These are phyloP conservation scores for Reticulascus tulasneorum DNA, from an alignment of 2,329 filamentous ascomycete genomes.

Conservation along the genomic window DNA sequence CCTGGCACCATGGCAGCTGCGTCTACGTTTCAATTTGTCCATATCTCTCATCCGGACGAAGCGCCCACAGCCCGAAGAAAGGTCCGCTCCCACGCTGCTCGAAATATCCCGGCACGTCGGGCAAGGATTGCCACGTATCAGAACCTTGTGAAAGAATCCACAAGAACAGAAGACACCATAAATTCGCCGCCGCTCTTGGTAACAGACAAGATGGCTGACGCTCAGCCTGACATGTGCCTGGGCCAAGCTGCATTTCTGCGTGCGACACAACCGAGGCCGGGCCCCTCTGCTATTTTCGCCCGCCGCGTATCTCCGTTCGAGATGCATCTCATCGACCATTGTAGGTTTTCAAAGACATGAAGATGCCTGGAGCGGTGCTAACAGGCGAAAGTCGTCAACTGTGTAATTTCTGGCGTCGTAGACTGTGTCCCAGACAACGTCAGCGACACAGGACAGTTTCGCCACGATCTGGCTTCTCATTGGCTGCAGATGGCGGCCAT, in stretches of 20 bases:
- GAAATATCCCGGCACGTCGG: slow-evolving; percentile 7
- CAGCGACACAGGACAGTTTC: no score
- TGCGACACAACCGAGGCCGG: no score
- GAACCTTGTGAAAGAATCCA: not conserved
- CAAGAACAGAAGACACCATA: not conserved
- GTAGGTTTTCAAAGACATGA: slow-evolving; percentile 4
- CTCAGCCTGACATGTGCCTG: no score
- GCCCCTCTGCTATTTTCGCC: slow-evolving; percentile 7
- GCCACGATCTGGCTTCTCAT: no score
- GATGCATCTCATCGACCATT: slow-evolving; percentile 3
- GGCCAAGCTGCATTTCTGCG: no score
- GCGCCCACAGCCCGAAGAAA: slow-evolving; percentile 7
- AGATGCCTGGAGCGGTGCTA: not conserved
- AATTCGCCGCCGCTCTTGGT: no score
- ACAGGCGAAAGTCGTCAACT: not conserved
- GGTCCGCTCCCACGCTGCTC: slow-evolving; percentile 18
- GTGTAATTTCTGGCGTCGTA: no score
- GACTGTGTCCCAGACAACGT: no score
- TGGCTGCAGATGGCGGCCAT: slow-evolving; percentile 15
- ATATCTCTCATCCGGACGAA: slow-evolving; percentile 13
- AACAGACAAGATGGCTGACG: no score
- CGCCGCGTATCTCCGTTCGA: slow-evolving; percentile 6
- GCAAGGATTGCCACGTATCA: slow-evolving; percentile 12
- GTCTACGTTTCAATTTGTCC: slow-evolving; percentile 18
- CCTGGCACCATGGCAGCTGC: no score